Percentiles rank a stretch among this genome's conserved stretches.
phyloP scores from a whole-genome alignment of 257 asterid species.

The Nicotiana undulata region DNA sequence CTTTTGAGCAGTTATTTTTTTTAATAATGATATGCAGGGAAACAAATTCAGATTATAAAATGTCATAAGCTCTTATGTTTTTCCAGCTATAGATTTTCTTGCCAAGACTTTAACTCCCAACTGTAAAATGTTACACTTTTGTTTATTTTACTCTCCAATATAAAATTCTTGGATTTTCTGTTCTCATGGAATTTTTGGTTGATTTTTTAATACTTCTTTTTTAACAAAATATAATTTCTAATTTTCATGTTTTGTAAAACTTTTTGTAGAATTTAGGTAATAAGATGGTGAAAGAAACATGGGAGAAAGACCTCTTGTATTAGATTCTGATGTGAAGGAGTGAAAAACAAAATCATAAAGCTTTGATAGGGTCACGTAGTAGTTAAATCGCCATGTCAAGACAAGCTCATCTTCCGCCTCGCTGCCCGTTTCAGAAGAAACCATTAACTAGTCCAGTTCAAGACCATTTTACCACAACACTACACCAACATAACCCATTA shows the following conservation, averaged over 20 bases:
- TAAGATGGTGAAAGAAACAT: slow-evolving; percentile 11
- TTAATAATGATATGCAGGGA: background rate
- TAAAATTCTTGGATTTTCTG: background rate
- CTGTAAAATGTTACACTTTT: background rate
- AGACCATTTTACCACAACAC: slow-evolving; percentile 18
- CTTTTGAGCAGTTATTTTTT: background rate
- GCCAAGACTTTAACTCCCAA: background rate
- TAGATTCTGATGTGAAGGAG: slow-evolving; percentile 14
- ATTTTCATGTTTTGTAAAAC: background rate
- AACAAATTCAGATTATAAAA: background rate
- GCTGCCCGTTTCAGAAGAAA: slow-evolving; percentile 78
- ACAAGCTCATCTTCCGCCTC: slow-evolving; percentile 84
- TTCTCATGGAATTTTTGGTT: background rate
- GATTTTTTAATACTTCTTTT: no score
- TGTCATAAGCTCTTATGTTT: background rate
- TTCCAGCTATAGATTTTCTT: background rate
- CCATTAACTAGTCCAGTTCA: slow-evolving; percentile 14
- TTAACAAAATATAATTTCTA: background rate
- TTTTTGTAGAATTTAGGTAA: slow-evolving; percentile 9
- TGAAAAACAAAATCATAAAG: slow-evolving; percentile 12
- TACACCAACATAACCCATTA: slow-evolving; percentile 18
- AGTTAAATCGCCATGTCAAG: slow-evolving; percentile 49
- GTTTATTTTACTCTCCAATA: background rate
- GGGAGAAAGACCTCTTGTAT: slow-evolving; percentile 10
- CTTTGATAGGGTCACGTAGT: slow-evolving; percentile 21